These are phyloP conservation scores for Pholiota microspora DNA, from an alignment of 768 basidiomycete genomes.

Conservation along the genomic window DNA sequence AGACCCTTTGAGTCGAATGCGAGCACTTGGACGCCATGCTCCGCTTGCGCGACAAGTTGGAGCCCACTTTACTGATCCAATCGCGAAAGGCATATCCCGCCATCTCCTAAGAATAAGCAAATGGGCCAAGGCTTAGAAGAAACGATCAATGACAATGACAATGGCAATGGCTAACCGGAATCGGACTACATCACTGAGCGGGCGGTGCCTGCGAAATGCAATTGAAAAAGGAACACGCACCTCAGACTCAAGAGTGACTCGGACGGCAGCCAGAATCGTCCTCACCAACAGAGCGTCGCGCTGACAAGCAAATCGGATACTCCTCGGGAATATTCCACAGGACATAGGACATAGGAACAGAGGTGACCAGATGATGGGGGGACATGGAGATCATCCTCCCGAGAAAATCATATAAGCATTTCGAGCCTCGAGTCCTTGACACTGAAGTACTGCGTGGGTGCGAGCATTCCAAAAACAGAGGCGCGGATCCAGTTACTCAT, in stretches of 20 bases:
- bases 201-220: background rate
- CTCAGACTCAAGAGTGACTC: too few species aligned
- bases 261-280: slow-evolving; percentile 1
- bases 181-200: too few species aligned
- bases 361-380: background rate
- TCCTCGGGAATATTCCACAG: background rate
- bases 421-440: background rate
- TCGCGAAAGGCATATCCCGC: too few species aligned
- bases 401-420: background rate
- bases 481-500: background rate
- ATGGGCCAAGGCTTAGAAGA: background rate
- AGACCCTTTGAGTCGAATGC: background rate
- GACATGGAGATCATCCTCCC: background rate
- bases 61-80: background rate
- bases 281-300: background rate
- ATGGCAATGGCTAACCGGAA: background rate
- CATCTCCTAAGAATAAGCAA: too few species aligned
- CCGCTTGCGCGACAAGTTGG: background rate
- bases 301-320: background rate
- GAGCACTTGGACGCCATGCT: background rate
- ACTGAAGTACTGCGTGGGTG: background rate
- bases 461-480: background rate
- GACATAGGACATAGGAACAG: background rate
- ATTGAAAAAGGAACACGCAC: background rate
- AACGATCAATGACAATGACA: too few species aligned